phyloP scores from a whole-genome alignment of 495 filamentous ascomycete genomes.

The Recurvomyces mirabilis region DNA sequence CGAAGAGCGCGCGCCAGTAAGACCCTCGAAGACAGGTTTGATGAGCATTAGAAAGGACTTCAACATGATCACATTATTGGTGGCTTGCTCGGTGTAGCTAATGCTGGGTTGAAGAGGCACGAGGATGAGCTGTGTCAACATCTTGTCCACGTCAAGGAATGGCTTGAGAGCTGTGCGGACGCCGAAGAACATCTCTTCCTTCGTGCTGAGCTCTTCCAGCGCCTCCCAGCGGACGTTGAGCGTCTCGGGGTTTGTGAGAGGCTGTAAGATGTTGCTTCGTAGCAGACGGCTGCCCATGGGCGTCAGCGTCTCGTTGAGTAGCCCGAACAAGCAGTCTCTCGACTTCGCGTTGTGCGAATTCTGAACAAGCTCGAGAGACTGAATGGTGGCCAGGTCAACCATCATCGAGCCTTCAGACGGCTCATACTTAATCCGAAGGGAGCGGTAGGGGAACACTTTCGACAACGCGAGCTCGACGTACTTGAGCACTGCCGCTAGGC shows the following conservation, averaged over 20 bases:
- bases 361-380: slow-evolving; percentile 78
- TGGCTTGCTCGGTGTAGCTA: slow-evolving; percentile 59
- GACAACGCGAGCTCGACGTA: slow-evolving; percentile 60
- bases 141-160: slow-evolving; percentile 60
- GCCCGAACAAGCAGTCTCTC: slow-evolving; percentile 66
- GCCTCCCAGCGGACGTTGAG: slow-evolving; percentile 65
- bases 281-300: slow-evolving; percentile 79
- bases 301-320: slow-evolving; percentile 75
- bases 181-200: slow-evolving; percentile 78
- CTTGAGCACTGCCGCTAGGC: slow-evolving; percentile 74
- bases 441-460: slow-evolving; percentile 60
- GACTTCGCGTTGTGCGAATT: slow-evolving; percentile 68
- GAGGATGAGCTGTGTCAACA: slow-evolving; percentile 58
- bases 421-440: slow-evolving; percentile 74
- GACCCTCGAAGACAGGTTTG: slow-evolving; percentile 52
- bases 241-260: slow-evolving; percentile 58
- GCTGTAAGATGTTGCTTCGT: slow-evolving; percentile 74
- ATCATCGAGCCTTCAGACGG: slow-evolving; percentile 91
- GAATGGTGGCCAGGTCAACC: slow-evolving; percentile 77
- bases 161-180: slow-evolving; percentile 59
- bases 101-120: slow-evolving; percentile 55
- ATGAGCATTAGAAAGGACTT: slow-evolving; percentile 68
- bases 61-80: slow-evolving; percentile 80
- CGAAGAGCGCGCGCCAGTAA: slow-evolving; percentile 52
- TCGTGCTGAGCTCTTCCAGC: slow-evolving; percentile 68